Conservation (phyloP, 2,329 filamentous ascomycete species). For the Pyrenophora teres region DNA sequence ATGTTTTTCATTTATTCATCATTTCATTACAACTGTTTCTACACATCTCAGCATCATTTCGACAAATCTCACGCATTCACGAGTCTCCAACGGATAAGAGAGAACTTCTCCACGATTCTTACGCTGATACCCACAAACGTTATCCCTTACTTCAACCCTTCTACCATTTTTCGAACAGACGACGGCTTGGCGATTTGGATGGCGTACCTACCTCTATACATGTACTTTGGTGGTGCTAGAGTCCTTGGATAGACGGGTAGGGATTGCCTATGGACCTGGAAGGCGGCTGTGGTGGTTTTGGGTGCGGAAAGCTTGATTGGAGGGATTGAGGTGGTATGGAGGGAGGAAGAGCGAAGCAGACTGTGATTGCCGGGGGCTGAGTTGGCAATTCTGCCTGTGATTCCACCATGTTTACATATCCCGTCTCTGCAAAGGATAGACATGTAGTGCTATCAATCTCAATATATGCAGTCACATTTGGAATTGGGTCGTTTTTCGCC, state of each 20-base stretch:
- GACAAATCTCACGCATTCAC: slow-evolving; percentile 47
- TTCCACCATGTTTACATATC: slow-evolving; percentile 17
- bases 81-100: slow-evolving; percentile 41
- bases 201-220: slow-evolving; percentile 25
- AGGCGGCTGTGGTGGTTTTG: slow-evolving; percentile 43
- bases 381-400: slow-evolving; percentile 25
- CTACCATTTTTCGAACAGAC: slow-evolving; percentile 44
- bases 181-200: slow-evolving; percentile 46
- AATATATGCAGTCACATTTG: slow-evolving; percentile 18
- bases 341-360: slow-evolving; percentile 30
- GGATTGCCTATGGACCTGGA: slow-evolving; percentile 32
- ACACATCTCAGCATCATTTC: slow-evolving; percentile 38
- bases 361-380: slow-evolving; percentile 37
- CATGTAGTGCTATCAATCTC: slow-evolving; percentile 23
- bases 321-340: slow-evolving; percentile 31
- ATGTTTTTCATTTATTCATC: slow-evolving; percentile 20
- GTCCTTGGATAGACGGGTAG: slow-evolving; percentile 33
- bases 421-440: slow-evolving; percentile 5
- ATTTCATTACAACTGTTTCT: slow-evolving; percentile 40
- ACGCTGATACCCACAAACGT: slow-evolving; percentile 53
- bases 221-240: slow-evolving; percentile 18
- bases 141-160: slow-evolving; percentile 44
- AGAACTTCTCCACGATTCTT: slow-evolving; percentile 49
- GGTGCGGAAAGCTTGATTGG: slow-evolving; percentile 29
- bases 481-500: too few relatives aligned